Base-by-base conservation (phyloP, 2,329 filamentous ascomycete species). In the Metarhizium anisopliae region DNA sequence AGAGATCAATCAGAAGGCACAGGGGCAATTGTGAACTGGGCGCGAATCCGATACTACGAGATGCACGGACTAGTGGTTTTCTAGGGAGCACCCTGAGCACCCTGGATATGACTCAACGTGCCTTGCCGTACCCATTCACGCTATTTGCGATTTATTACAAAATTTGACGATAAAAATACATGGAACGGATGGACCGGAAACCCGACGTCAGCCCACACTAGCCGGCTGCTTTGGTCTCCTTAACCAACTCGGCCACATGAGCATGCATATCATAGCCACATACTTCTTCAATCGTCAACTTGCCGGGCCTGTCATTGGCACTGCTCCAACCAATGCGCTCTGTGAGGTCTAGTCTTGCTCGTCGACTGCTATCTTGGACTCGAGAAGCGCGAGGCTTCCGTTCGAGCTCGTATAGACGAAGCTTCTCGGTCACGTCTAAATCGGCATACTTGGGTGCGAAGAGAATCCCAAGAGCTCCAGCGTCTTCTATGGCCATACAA, bases 401-500 rank as follows among this genome's bases (percentile, higher is more conserved):
- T 10, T 79, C 68, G n/a, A 69, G 59, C 53, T 79, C 69, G 60
- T 81, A 82, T 14, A 77, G 63, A n/a, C 64, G 63, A 6, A 82
- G 70, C 1, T 71, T 67, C 50, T 77, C 66, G 0, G 59, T 62
- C 36, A 82, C 64, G 54, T 77, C 68, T 3, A 75, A 70, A 14
- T 60, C 56, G 54, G 72, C 70, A 53, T 72, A 66, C 43, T 61
- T 61, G 20, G 64, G 60, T 59, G 68, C 74, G 66, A 85, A 85
- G 6, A 85, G 59, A 13, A 84, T 78, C 0, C 82, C 82, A 1
- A 86, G 68, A 0, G 79, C 79, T 0, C 78, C 83, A 0, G 81
- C 80, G 57, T 86, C 82, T 63, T 86, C 82, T 40, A 85, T 82
- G 0, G 83, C 82, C 80, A 83, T 83, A 62, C 81, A 84, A 0